Percentiles rank a stretch among this genome's conserved stretches.
Evolutionary conservation across 169 alveolate species (phyloP).

Genomic region (Eimeria brunetti): DNA sequence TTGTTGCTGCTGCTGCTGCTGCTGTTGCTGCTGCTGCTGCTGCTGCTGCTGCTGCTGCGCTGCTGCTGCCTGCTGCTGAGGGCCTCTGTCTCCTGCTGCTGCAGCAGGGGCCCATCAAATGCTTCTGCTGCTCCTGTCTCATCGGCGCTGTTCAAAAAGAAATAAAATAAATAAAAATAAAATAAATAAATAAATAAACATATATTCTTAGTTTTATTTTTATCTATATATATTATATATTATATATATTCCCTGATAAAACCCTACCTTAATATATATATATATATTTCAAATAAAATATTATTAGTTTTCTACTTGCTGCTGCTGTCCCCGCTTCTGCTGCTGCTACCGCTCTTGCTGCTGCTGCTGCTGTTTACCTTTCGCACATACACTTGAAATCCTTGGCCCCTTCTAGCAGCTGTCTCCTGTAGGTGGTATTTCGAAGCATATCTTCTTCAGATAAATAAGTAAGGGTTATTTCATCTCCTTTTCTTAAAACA

Average conservation of each 20-base stretch:
- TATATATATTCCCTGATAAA: no score
- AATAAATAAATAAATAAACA: no score
- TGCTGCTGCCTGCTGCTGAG: not conserved
- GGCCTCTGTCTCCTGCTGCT: not conserved
- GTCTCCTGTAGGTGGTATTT: conserved; percentile 59
- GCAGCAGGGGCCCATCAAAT: conserved; percentile 30
- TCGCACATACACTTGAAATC: conserved; percentile 73
- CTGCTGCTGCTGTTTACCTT: conserved; percentile 33
- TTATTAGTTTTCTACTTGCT: no score
- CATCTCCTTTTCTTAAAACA: conserved; percentile 79
- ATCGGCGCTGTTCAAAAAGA: conserved; percentile 18
- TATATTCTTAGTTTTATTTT: no score
- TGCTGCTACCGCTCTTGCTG: no score
- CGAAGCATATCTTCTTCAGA: conserved; percentile 69
- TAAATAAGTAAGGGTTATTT: conserved; percentile 72
- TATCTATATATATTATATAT: no score
- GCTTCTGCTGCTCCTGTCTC: conserved; percentile 24
- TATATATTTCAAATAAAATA: not conserved
- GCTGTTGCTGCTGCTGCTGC: conserved; percentile 15
- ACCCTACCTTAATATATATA: not conserved
- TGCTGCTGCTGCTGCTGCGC: conserved; percentile 1
- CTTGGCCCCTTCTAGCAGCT: conserved; percentile 68
- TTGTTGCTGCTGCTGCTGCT: no score
- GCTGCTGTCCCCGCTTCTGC: no score
- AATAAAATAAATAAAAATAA: not conserved